These are phyloP conservation scores for Lactarius evosmus DNA, from an alignment of 768 basidiomycete species.

Conservation along the genomic window DNA sequence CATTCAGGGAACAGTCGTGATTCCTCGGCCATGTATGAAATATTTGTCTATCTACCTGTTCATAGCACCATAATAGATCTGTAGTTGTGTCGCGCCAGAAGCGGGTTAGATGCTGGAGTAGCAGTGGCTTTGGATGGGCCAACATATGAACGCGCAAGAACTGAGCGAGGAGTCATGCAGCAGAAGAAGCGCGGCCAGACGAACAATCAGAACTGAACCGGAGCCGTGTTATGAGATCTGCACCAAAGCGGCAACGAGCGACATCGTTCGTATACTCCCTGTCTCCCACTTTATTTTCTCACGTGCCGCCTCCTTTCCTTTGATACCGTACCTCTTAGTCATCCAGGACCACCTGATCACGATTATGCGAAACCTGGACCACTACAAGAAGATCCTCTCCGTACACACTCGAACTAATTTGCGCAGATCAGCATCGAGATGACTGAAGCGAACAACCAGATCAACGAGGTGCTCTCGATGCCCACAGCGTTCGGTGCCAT, in stretches of 20 bases:
- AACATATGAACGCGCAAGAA: no score
- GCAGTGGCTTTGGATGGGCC: no score
- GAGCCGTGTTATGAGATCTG: conserved; percentile 98
- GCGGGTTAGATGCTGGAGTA: no score
- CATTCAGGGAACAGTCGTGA: no score
- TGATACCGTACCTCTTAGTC: conserved; percentile 83
- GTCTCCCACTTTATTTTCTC: not conserved
- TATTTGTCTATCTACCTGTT: no score
- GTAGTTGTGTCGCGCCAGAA: no score
- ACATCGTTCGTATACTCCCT: conserved; percentile 63
- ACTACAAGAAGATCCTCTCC: conserved; percentile 99
- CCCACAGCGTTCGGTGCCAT: conserved; percentile 96
- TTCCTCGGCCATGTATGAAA: no score
- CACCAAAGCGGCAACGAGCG: conserved; percentile 95
- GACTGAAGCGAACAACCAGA: no score
- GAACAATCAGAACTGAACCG: no score
- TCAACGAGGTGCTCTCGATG: conserved; percentile 97
- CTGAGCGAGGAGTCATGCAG: conserved; percentile 89
- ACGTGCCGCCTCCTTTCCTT: no score
- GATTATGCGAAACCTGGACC: conserved; percentile 99
- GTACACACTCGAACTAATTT: conserved; percentile 98
- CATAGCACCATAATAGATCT: no score
- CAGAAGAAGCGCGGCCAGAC: no score
- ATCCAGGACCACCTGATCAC: conserved; percentile 99
- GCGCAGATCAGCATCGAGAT: conserved; percentile 99